phyloP scores from a whole-genome alignment of 164 flowering plant genomes.

The Santalum album region DNA sequence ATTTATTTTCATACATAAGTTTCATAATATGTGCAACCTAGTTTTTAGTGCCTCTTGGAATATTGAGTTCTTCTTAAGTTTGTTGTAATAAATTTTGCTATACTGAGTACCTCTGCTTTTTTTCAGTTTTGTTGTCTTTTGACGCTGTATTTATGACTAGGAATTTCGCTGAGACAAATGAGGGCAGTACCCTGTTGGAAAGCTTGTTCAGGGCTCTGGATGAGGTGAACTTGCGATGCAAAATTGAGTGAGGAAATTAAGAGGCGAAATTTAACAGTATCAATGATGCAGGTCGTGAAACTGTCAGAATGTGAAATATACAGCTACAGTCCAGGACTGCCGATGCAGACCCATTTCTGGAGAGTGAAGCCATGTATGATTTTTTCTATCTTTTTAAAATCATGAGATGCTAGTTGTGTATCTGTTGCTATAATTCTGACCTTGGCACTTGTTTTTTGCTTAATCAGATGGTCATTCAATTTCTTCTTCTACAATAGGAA shows the following conservation, averaged over 20 bases:
- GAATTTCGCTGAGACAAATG: slow-evolving; percentile 60
- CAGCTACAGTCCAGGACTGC: slow-evolving; percentile 69
- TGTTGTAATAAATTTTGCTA: no score
- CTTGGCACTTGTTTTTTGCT: not conserved
- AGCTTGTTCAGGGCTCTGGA: slow-evolving; percentile 66
- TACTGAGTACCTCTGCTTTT: not conserved
- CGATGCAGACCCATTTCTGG: slow-evolving; percentile 77
- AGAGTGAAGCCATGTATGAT: slow-evolving; percentile 81
- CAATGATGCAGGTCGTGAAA: slow-evolving; percentile 65
- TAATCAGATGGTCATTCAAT: slow-evolving; percentile 85
- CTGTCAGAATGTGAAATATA: slow-evolving; percentile 85
- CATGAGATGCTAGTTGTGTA: not conserved
- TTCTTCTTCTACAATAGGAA: slow-evolving; percentile 90
- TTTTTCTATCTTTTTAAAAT: not conserved
- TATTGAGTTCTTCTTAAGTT: no score
- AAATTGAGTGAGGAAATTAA: not conserved
- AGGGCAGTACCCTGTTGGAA: slow-evolving; percentile 50
- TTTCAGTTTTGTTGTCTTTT: no score
- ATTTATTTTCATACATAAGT: no score
- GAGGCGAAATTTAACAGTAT: slow-evolving; percentile 9
- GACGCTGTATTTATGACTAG: slow-evolving; percentile 39
- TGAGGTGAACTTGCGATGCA: slow-evolving; percentile 45
- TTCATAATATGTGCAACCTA: no score
- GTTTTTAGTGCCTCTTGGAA: no score
- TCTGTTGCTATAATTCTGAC: slow-evolving; percentile 1